These are phyloP conservation scores for Apiospora malaysiana DNA, from an alignment of 2,329 filamentous ascomycete species.

Conservation along the genomic window DNA sequence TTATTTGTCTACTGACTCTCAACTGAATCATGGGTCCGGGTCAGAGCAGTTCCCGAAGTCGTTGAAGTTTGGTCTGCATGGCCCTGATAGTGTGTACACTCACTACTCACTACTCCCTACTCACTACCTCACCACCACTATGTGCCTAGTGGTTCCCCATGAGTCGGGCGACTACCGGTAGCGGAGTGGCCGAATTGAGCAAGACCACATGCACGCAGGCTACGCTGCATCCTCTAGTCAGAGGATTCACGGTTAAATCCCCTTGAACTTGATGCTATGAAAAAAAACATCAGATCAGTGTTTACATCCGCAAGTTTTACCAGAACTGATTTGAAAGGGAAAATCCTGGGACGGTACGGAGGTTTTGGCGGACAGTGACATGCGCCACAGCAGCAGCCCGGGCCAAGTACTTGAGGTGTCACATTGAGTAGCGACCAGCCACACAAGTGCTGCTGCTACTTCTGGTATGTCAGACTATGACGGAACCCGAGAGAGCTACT, in stretches of 20 bases:
- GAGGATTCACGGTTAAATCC: not conserved
- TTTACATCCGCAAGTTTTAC: too few species aligned
- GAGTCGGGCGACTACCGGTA: not conserved
- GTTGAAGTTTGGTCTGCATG: not conserved
- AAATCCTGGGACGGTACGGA: not conserved
- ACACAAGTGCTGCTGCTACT: not conserved
- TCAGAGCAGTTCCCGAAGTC: not conserved
- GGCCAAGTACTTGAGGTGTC: conserved; percentile 11
- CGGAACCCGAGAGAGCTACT: not conserved
- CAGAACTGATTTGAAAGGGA: not conserved
- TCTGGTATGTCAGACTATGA: conserved; percentile 4
- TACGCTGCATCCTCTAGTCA: not conserved
- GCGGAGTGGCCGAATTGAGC: not conserved
- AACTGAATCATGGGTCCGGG: too few species aligned
- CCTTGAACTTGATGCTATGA: not conserved
- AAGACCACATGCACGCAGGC: not conserved
- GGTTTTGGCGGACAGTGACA: not conserved
- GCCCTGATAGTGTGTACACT: not conserved
- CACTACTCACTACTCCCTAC: too few species aligned
- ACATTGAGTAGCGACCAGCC: not conserved
- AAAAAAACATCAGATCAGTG: not conserved
- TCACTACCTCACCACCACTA: too few species aligned
- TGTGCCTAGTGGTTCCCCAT: not conserved
- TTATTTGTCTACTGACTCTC: not conserved
- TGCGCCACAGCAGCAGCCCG: not conserved